A percentile compares a stretch with the other conserved stretches of the same genome.
These are phyloP conservation scores for Nemania sp. DNA, from an alignment of 2,329 filamentous ascomycete genomes.

Conservation along the genomic window DNA sequence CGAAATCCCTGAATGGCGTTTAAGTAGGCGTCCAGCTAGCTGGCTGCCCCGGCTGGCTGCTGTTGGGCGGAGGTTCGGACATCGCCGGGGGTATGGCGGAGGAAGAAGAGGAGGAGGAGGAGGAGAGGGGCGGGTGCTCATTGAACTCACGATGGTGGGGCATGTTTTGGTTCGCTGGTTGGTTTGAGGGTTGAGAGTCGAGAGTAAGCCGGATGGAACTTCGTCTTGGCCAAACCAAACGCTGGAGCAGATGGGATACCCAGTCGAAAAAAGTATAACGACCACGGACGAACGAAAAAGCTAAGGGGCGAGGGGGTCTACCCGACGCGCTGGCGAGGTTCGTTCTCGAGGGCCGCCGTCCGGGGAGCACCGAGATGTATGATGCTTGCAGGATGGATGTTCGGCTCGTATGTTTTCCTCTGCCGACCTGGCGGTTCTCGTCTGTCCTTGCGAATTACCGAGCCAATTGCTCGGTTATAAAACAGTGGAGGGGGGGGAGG, in stretches of 20 bases:
- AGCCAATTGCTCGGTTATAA: slow-evolving; percentile 9
- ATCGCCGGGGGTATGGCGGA: slow-evolving; percentile 1
- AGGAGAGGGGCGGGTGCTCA: background rate
- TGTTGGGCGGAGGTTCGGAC: background rate
- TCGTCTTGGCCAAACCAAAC: background rate
- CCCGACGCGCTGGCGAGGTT: background rate
- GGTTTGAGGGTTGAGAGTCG: background rate
- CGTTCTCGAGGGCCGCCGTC: slow-evolving; percentile 4
- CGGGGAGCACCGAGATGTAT: slow-evolving; percentile 6
- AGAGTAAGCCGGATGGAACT: slow-evolving; percentile 3
- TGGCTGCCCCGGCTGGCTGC: background rate
- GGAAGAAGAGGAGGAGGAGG: background rate
- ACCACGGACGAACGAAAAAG: background rate
- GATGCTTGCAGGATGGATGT: slow-evolving; percentile 4
- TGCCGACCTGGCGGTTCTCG: background rate
- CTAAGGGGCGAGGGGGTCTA: slow-evolving; percentile 17
- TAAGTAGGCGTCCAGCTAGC: background rate
- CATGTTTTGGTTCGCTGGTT: slow-evolving; percentile 12
- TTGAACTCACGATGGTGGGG: slow-evolving; percentile 25
- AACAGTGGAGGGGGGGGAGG: background rate
- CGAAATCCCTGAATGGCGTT: slow-evolving; percentile 4
- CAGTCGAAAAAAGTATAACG: too few relatives aligned
- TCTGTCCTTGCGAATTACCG: background rate
- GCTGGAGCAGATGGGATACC: background rate
- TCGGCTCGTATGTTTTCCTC: slow-evolving; percentile 11